phyloP scores from a whole-genome alignment of 495 filamentous ascomycete species.

The Penicillium canescens region DNA sequence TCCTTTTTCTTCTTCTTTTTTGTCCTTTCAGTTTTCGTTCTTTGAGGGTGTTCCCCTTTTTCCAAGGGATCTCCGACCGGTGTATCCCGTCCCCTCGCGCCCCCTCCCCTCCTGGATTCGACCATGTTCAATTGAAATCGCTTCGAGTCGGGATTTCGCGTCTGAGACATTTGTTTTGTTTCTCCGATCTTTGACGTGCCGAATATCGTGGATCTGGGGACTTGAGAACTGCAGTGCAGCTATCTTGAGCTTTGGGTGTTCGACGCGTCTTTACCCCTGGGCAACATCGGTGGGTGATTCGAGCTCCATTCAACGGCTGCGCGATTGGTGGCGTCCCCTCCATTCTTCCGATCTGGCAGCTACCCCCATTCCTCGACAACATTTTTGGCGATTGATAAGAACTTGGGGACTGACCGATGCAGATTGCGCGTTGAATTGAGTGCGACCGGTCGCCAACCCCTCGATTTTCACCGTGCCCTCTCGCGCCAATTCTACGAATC shows the following conservation, averaged over 20 bases:
- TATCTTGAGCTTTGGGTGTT: conserved; percentile 13
- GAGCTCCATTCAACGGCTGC: conserved; percentile 7
- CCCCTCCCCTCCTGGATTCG: conserved; percentile 62
- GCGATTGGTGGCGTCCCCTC: conserved; percentile 20
- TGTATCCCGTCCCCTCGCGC: conserved; percentile 47
- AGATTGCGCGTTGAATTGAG: conserved; percentile 25
- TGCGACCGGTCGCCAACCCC: conserved; percentile 31
- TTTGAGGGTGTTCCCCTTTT: conserved; percentile 9
- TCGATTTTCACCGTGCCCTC: conserved; percentile 16
- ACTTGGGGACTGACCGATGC: conserved; percentile 18
- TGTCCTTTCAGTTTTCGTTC: conserved; percentile 15
- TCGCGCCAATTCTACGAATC: conserved; percentile 22
- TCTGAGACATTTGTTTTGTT: conserved; percentile 62
- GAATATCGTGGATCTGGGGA: conserved; percentile 13
- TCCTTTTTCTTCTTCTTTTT: conserved; percentile 12
- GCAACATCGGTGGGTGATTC: conserved; percentile 23
- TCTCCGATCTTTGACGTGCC: conserved; percentile 26
- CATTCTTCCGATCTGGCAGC: conserved; percentile 55
- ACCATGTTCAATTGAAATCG: conserved; percentile 59
- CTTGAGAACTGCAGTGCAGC: conserved; percentile 42
- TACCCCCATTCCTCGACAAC: conserved; percentile 13
- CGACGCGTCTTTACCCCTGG: conserved; percentile 48
- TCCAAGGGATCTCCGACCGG: conserved; percentile 22
- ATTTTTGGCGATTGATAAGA: conserved; percentile 26
- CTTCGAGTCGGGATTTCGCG: conserved; percentile 58